Percentiles rank a stretch among this genome's conserved stretches.
Evolutionary conservation across 106 monocot species (phyloP).

Genomic region (Dendrobium chrysotoxum): DNA sequence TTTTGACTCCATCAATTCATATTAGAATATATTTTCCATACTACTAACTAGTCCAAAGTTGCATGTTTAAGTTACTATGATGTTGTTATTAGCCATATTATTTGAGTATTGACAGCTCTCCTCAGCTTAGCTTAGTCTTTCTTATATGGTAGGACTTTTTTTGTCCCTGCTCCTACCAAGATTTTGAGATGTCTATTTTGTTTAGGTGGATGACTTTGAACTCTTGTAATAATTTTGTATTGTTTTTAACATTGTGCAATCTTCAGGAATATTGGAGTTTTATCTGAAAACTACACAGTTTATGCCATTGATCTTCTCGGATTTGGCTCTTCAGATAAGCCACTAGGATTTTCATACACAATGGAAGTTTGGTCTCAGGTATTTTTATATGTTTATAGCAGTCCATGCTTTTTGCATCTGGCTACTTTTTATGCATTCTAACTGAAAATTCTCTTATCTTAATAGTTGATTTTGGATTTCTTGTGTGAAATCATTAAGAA

Average conservation of each 20-base stretch:
- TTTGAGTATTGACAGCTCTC: neutral
- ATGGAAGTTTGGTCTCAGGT: slow-evolving; percentile 97
- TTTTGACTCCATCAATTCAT: no score
- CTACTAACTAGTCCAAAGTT: neutral
- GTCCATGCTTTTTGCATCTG: neutral
- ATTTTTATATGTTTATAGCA: neutral
- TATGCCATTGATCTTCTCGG: slow-evolving; percentile 94
- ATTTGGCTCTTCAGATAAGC: slow-evolving; percentile 94
- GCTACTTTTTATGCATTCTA: neutral
- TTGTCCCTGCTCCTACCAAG: neutral
- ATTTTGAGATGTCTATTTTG: neutral
- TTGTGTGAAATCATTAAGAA: slow-evolving; percentile 66
- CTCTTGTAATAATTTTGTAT: neutral
- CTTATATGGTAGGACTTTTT: neutral
- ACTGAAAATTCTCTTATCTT: slow-evolving; percentile 1
- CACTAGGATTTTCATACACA: slow-evolving; percentile 74
- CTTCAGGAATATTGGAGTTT: slow-evolving; percentile 78
- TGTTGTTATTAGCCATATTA: no score
- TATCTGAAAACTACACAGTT: slow-evolving; percentile 64
- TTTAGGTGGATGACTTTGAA: neutral
- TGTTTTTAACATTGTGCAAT: neutral
- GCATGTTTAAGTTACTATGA: neutral
- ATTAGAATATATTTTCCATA: neutral
- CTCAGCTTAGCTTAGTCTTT: neutral
- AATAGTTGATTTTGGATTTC: slow-evolving; percentile 91